Conservation (phyloP, 306 rosid genomes). For the Clitoria ternatea region DNA sequence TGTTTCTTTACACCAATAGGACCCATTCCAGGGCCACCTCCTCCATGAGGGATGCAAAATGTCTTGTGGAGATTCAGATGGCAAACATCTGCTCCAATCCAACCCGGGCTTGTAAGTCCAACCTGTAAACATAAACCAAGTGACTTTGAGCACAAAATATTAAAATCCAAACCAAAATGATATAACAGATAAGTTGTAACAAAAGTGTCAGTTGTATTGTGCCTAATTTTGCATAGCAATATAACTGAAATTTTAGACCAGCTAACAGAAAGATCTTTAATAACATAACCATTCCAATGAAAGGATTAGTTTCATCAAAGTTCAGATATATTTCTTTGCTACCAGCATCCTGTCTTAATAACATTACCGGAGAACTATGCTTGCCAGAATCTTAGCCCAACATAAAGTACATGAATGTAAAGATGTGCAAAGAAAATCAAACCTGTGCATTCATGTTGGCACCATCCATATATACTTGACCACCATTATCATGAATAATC, state of each 20-base stretch:
- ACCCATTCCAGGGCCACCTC: conserved; percentile 99
- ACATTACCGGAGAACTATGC: not conserved
- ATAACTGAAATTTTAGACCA: not conserved
- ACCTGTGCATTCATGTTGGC: conserved; percentile 99
- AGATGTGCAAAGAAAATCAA: conserved; percentile 19
- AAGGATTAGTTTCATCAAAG: not conserved
- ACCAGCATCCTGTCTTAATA: not conserved
- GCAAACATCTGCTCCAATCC: conserved; percentile 99
- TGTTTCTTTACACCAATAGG: conserved; percentile 99
- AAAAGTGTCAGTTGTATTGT: not conserved
- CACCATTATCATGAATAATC: conserved; percentile 97
- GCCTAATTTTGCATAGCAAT: not conserved
- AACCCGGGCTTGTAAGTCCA: conserved; percentile 96
- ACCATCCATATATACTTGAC: conserved; percentile 99
- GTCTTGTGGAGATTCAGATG: conserved; percentile 99
- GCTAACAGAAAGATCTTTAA: not conserved
- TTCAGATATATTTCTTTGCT: not conserved
- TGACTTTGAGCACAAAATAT: not conserved
- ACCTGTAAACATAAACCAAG: conserved; percentile 47
- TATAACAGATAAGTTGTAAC: not conserved
- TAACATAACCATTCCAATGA: not conserved
- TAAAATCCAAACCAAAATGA: not conserved
- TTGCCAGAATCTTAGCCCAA: not conserved
- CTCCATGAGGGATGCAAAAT: conserved; percentile 99
- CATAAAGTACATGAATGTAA: not conserved